phyloP scores from a whole-genome alignment of 202 grass and related monocot species.

The Carex sylvatica region DNA sequence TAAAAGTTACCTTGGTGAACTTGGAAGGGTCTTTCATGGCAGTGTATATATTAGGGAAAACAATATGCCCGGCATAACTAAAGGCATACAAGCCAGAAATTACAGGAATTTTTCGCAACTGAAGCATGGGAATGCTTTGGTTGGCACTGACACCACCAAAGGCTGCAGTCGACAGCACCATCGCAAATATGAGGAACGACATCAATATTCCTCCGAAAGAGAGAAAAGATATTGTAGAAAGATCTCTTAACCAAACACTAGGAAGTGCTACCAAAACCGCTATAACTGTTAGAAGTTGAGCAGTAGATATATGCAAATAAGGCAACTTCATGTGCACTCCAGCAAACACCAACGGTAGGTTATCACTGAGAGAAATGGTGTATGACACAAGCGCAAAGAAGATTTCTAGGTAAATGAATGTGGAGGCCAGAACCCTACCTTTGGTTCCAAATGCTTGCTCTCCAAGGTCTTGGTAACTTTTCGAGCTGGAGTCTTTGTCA shows the following conservation, averaged over 20 bases:
- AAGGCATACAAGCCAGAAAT: conserved; percentile 72
- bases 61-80: conserved; percentile 68
- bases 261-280: conserved; percentile 60
- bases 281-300: conserved; percentile 53
- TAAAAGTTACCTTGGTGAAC: conserved; percentile 42
- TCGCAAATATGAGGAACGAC: conserved; percentile 63
- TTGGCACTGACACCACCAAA: conserved; percentile 26
- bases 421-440: conserved; percentile 45
- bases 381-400: conserved; percentile 73
- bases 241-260: conserved; percentile 63
- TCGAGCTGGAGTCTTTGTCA: conserved; percentile 34
- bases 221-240: conserved; percentile 74
- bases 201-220: conserved; percentile 66
- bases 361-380: conserved; percentile 83
- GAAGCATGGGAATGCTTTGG: conserved; percentile 39
- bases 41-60: conserved; percentile 73
- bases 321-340: conserved; percentile 35
- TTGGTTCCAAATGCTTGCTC: conserved; percentile 48
- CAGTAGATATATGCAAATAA: conserved; percentile 34
- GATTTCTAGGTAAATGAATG: conserved; percentile 76
- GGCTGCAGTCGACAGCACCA: conserved; percentile 37
- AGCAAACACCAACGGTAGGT: conserved; percentile 62
- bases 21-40: conserved; percentile 71
- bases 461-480: conserved; percentile 69
- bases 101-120: conserved; percentile 37